phyloP scores from a whole-genome alignment of 2,329 filamentous ascomycete genomes.

The Fusarium protoensiforme region DNA sequence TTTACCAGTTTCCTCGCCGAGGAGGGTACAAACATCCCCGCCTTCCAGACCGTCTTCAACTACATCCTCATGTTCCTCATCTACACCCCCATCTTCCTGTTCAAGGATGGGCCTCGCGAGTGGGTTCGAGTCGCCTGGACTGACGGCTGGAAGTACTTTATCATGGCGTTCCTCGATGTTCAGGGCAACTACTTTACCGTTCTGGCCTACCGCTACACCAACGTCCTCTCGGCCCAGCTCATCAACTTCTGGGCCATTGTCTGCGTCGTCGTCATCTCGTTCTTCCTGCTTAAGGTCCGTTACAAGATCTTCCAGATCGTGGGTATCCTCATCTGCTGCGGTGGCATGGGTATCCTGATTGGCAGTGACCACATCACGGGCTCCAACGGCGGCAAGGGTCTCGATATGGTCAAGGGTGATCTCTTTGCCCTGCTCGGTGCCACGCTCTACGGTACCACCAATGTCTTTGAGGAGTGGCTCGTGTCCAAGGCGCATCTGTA shows the following conservation, averaged over 20 bases:
- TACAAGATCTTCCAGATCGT: constrained; percentile 88
- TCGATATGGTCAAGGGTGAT: constrained; percentile 88
- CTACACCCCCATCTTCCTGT: constrained; percentile 83
- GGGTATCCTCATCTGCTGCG: constrained; percentile 91
- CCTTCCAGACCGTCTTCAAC: constrained; percentile 96
- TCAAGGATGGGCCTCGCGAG: constrained; percentile 79
- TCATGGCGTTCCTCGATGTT: constrained; percentile 93
- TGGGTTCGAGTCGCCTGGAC: constrained; percentile 72
- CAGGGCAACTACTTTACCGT: constrained; percentile 99
- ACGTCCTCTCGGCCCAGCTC: constrained; percentile 90
- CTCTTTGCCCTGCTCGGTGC: constrained; percentile 91
- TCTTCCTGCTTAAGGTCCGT: constrained; percentile 84
- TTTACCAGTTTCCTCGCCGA: constrained; percentile 79
- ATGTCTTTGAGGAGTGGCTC: constrained; percentile 94
- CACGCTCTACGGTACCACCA: constrained; percentile 89
- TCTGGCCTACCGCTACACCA: constrained; percentile 91
- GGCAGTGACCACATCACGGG: constrained; percentile 88
- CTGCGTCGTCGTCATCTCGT: constrained; percentile 87
- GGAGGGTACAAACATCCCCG: constrained; percentile 81
- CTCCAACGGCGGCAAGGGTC: constrained; percentile 72
- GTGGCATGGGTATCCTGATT: constrained; percentile 88
- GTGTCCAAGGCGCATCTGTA: constrained; percentile 88
- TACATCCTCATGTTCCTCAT: constrained; percentile 86
- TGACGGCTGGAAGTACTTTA: constrained; percentile 93
- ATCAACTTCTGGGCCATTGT: constrained; percentile 99